These are phyloP conservation scores for Garcileccinum viscosum DNA, from an alignment of 1,284 basidiomycete genomes.

Conservation along the genomic window DNA sequence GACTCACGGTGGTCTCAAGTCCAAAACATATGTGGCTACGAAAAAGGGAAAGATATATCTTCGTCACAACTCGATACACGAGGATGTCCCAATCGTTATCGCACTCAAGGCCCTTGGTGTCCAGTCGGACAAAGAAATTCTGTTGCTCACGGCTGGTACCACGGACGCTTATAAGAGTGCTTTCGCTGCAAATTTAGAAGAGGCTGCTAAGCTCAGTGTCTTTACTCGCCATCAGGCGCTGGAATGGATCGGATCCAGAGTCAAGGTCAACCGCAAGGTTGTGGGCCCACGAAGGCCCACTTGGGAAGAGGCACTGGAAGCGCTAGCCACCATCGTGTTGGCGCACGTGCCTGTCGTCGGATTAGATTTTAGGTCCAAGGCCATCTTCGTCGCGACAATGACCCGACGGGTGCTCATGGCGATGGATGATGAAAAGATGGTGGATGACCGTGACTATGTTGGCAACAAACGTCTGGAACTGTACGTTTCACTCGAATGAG, in stretches of 20 bases:
- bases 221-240: conserved; percentile 95
- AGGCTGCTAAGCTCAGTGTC: conserved; percentile 88
- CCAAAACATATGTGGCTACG: conserved; percentile 97
- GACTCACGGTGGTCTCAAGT: conserved; percentile 96
- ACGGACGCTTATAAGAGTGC: conserved; percentile 89
- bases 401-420: conserved; percentile 95
- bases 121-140: conserved; percentile 97
- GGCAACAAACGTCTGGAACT: conserved; percentile 99
- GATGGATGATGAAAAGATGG: conserved; percentile 95
- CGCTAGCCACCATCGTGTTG: conserved; percentile 95
- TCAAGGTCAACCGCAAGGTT: conserved; percentile 86
- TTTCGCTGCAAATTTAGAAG: conserved; percentile 94
- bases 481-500: conserved; percentile 53
- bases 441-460: conserved; percentile 99
- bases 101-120: conserved; percentile 97
- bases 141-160: conserved; percentile 92
- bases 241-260: conserved; percentile 92
- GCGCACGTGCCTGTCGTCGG: conserved; percentile 95
- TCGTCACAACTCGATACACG: conserved; percentile 98
- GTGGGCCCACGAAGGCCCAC: conserved; percentile 84
- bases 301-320: conserved; percentile 95
- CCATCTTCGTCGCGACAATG: conserved; percentile 98
- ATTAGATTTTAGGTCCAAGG: conserved; percentile 93
- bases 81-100: conserved; percentile 96
- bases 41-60: conserved; percentile 95